Conservation (phyloP, 352 stramenopile genomes). For the Pythium vanterpoolii region DNA sequence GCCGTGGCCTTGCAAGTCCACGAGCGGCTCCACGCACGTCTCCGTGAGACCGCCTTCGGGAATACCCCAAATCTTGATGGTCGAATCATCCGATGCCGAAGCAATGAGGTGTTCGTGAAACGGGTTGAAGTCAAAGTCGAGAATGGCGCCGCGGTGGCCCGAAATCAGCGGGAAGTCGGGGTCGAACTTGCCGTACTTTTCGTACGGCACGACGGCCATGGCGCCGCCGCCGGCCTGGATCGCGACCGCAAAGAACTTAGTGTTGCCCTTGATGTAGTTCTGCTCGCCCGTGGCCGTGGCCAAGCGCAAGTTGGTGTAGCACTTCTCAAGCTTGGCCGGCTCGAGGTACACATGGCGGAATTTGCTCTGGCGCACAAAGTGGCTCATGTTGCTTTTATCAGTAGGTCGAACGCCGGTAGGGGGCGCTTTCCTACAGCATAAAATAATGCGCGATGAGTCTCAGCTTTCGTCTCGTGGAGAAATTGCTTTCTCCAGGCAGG, state of each 20-base stretch:
- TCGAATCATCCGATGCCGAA: slow-evolving; percentile 96
- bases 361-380: slow-evolving; percentile 96
- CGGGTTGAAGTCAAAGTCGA: slow-evolving; percentile 99
- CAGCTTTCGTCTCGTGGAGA: background rate
- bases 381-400: slow-evolving; percentile 79
- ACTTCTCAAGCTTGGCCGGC: slow-evolving; percentile 92
- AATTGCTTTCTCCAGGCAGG: background rate
- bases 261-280: slow-evolving; percentile 99
- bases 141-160: slow-evolving; percentile 94
- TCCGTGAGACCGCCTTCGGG: slow-evolving; percentile 92
- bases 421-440: slow-evolving; percentile 13
- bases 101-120: slow-evolving; percentile 96
- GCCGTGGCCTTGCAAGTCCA: slow-evolving; percentile 95
- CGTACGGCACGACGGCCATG: slow-evolving; percentile 93
- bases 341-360: slow-evolving; percentile 99
- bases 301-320: slow-evolving; percentile 91
- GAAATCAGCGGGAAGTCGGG: slow-evolving; percentile 93
- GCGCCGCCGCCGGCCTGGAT: slow-evolving; percentile 86
- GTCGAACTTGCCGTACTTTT: slow-evolving; percentile 94
- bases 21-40: slow-evolving; percentile 93
- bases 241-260: slow-evolving; percentile 98
- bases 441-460: background rate
- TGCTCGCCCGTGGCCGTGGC: slow-evolving; percentile 98
- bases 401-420: background rate
- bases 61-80: slow-evolving; percentile 97